A percentile compares a stretch with the other conserved stretches of the same genome.
These are phyloP conservation scores for Globisporangium parvum DNA, from an alignment of 352 stramenopile genomes.

Conservation along the genomic window DNA sequence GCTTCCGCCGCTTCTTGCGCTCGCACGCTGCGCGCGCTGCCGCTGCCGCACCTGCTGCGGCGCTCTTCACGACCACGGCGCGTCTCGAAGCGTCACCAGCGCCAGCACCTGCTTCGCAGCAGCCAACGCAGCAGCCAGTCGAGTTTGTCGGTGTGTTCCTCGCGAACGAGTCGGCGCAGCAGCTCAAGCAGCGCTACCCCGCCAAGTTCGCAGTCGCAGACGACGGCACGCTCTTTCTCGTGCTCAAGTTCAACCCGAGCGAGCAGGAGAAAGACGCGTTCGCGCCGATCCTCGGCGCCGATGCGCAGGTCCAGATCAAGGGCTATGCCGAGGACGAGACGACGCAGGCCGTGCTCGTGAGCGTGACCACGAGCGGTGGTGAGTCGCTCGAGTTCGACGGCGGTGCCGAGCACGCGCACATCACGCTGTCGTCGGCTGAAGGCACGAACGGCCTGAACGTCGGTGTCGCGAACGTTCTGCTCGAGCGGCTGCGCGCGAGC, in stretches of 20 bases:
- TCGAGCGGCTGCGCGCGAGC: conserved; percentile 65
- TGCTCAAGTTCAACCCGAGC: conserved; percentile 76
- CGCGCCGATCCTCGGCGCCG: conserved; percentile 52
- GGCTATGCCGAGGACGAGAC: conserved; percentile 59
- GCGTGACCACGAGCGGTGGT: conserved; percentile 53
- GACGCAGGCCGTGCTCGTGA: conserved; percentile 61
- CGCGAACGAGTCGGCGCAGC: conserved; percentile 39
- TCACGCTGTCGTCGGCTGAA: conserved; percentile 52
- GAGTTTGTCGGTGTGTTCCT: conserved; percentile 81
- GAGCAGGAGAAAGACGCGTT: conserved; percentile 69
- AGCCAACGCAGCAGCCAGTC: conserved; percentile 22
- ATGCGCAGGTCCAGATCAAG: conserved; percentile 54
- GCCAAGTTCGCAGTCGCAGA: conserved; percentile 31
- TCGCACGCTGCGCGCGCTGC: conserved; percentile 6
- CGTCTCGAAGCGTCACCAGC: conserved; percentile 17
- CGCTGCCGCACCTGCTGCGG: conserved; percentile 12
- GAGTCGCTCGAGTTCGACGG: conserved; percentile 50
- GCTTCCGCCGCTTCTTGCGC: conserved; percentile 17
- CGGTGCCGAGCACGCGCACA: conserved; percentile 40
- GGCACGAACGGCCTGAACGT: conserved; percentile 36
- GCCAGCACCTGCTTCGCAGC: not conserved
- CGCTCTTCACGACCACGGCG: conserved; percentile 11
- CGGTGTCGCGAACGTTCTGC: conserved; percentile 64
- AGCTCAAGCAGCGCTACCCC: conserved; percentile 49
- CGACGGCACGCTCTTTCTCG: conserved; percentile 47